Base-by-base conservation (phyloP, 129 eudicot species). In the Daucus carota region DNA sequence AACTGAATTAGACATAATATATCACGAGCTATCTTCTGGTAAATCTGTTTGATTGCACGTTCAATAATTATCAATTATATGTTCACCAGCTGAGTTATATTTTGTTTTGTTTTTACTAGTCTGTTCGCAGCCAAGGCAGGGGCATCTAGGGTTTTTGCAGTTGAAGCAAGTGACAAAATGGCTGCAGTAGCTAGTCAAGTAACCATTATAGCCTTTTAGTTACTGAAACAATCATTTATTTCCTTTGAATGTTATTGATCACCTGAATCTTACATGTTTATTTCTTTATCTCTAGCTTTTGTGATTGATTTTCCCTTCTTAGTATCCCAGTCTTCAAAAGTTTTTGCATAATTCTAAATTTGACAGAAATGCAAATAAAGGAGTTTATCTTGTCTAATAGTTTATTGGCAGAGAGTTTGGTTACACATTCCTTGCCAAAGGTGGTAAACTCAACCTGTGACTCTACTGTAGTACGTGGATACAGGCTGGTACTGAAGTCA, bases 71-170 rank as follows among this genome's bases (percentile, higher is more conserved):
- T 65, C 40, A 15, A 10, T 65, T 13, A 22, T 63, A 33, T 33
- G n/a, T 66, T 66, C 72, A 29, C 72, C 72, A 33, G 43, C 43
- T 33, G 36, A 66, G 43, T 33, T 33, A 28, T 28, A 5, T 62
- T 65, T 70, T 62, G 12, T 29, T 46, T 40, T 78, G 16, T 79
- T 8, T 84, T 82, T 46, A n/a, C 73, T 80, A 95, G 99, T 78
- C 92, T 95, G 45, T 95, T 95, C 60, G 99, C 99, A 87, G 96
- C 97, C 65, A 90, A 86, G 82, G 97, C 94, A 76, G 99, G 99
- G 57, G 99, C 99, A 12, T 86, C 94, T 12, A 85, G 83, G 47
- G 97, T 95, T 54, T 74, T 85, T 84, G 93, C 97, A 76, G 90
- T 91, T 60, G 99, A 95, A 75, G 99, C 96, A 69, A 95, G 99